Base-by-base conservation (phyloP, 257 asterid genomes). In the Henckelia pumila region DNA sequence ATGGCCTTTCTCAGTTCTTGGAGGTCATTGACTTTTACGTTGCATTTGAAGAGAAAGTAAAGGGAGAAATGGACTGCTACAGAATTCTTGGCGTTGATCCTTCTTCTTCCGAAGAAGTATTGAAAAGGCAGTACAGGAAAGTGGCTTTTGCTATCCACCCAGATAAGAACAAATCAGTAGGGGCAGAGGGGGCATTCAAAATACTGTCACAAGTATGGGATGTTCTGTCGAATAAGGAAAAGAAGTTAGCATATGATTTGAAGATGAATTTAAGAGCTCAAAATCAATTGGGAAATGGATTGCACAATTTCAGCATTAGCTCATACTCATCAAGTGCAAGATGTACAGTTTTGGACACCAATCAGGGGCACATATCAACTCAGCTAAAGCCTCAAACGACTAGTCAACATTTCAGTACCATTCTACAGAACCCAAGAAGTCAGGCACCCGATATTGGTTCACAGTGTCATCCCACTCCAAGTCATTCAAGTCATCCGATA, bases 121-220 rank as follows among this genome's bases (percentile, higher is more conserved):
- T 90, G 61, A 73, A 61, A 70, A 78, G 44, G 52, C 76, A 78
- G 56, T 86, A 82, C 67, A 80, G 70, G 71, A 81, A 73, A 80
- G 59, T 81, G 72, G 86, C 90, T 35, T 78, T 84, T 63, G 72
- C 80, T 32, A 84, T 90, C 30, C 92, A 90, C 76, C 97, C 97
- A 6, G 95, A 90, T 60, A 86, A 86, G 73, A 90, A 84, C 81
- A 80, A 76, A 72, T 73, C 83, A 8, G 81, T 66, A 22, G 88
- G 94, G 71, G 97, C 95, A 4, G 87, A 77, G 64, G 95, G 87
- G 10, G 97, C 97, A 5, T 86, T 88, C 71, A 74, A 77, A 65
- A 77, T 88, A 30, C 25, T 90, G 14, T 77, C 89, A 9, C 73
- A 86, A 75, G 92, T 92, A 0, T 79, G 90, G 89, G 70, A 82